Evolutionary conservation across 129 eudicot species (phyloP).

Genomic region (Ambrosia artemisiifolia): DNA sequence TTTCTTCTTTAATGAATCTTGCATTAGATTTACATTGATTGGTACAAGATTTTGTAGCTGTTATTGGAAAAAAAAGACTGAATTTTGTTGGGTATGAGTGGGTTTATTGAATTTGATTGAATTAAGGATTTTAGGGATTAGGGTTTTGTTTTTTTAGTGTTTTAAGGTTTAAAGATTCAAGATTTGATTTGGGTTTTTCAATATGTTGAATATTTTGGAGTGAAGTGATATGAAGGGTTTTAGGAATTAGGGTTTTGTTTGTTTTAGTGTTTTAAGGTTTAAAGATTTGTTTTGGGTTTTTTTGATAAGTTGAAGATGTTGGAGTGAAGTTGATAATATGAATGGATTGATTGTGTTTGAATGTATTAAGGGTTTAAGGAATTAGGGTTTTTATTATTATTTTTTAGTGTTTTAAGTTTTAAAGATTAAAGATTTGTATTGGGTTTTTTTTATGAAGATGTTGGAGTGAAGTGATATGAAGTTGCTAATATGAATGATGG

Average conservation of each 20-base stretch:
- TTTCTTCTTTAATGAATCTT: neutral
- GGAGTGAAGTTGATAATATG: conserved; percentile 75
- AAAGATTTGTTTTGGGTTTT: neutral
- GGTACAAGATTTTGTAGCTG: neutral
- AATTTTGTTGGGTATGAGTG: neutral
- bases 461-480: conserved; percentile 59
- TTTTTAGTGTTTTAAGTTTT: neutral
- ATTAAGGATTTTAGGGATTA: conserved; percentile 12
- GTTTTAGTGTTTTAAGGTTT: neutral
- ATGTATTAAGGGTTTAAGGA: no score
- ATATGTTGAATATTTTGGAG: conserved; percentile 7
- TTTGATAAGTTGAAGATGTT: conserved; percentile 18
- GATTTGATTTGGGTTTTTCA: neutral
- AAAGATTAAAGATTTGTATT: conserved; percentile 7
- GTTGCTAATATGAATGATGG: conserved; percentile 90
- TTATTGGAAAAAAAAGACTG: neutral
- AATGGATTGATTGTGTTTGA: no score
- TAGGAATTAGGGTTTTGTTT: conserved; percentile 9
- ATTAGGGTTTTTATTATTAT: neutral
- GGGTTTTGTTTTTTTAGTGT: conserved; percentile 27
- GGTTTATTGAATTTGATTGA: neutral
- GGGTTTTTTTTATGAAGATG: conserved; percentile 6
- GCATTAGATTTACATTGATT: conserved; percentile 9
- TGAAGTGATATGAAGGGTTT: conserved; percentile 55
- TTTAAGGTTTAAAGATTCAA: conserved; percentile 1